phyloP scores from a whole-genome alignment of 1,284 basidiomycete genomes.

The Ustilago hordei region DNA sequence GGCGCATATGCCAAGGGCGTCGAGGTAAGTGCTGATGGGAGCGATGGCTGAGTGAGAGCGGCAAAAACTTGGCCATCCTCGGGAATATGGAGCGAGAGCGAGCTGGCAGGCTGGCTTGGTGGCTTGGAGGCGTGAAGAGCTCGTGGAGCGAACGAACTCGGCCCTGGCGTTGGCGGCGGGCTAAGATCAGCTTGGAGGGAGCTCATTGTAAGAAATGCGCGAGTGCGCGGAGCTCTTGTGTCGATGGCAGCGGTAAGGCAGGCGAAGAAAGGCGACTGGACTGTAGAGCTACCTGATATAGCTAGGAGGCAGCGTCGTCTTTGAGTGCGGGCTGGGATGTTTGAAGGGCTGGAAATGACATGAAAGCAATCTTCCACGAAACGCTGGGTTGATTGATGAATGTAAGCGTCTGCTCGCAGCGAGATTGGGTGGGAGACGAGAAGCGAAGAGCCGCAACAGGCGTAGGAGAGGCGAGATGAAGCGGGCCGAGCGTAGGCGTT shows the following conservation, averaged over 20 bases:
- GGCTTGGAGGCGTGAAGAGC: constrained; percentile 9
- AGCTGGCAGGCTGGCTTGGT: constrained; percentile 16
- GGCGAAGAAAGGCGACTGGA: not conserved
- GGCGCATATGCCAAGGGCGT: constrained; percentile 8
- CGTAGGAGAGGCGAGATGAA: constrained; percentile 12
- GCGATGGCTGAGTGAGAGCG: constrained; percentile 31
- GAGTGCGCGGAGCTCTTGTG: not conserved
- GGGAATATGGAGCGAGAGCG: constrained; percentile 45
- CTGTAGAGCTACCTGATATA: constrained; percentile 9
- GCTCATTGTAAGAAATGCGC: constrained; percentile 15
- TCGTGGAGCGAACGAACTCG: constrained; percentile 41
- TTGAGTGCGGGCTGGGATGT: not conserved
- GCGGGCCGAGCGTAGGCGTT: constrained; percentile 6
- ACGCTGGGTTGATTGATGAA: constrained; percentile 5
- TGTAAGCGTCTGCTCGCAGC: constrained; percentile 1
- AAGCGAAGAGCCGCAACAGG: constrained; percentile 12
- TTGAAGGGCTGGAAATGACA: constrained; percentile 6
- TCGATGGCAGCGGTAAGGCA: not conserved
- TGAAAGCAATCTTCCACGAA: constrained; percentile 5
- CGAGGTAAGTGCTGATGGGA: constrained; percentile 11
- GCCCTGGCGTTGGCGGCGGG: constrained; percentile 46
- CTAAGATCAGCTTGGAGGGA: constrained; percentile 16
- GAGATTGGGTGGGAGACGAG: constrained; percentile 12
- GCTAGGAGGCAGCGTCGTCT: not conserved
- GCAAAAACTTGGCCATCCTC: constrained; percentile 39